Conservation (phyloP, 2,329 filamentous ascomycete genomes). For the Neonectria sp. region DNA sequence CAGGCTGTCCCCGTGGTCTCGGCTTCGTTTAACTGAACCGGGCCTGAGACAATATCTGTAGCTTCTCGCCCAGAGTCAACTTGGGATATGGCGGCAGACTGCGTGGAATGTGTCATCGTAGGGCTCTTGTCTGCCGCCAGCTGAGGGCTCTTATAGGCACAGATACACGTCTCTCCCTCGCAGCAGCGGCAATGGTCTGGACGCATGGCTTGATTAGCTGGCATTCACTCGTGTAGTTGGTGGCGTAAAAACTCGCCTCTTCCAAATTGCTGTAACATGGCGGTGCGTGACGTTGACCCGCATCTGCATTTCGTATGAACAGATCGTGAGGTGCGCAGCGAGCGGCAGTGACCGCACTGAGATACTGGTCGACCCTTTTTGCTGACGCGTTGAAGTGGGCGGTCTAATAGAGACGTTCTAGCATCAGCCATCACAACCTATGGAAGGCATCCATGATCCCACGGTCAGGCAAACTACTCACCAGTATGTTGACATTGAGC, state of each 20-base stretch:
- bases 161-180: slow-evolving; percentile 23
- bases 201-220: not conserved
- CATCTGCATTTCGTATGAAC: slow-evolving; percentile 38
- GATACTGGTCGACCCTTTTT: slow-evolving; percentile 37
- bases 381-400: slow-evolving; percentile 33
- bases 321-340: slow-evolving; percentile 29
- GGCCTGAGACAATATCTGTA: not conserved
- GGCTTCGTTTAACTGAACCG: not conserved
- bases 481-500: slow-evolving; percentile 35
- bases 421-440: not conserved
- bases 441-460: not conserved
- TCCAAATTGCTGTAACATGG: slow-evolving; percentile 21
- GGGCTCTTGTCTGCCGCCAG: not conserved
- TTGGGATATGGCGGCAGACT: not conserved
- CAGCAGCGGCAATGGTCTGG: slow-evolving; percentile 26
- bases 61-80: accelerated
- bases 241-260: slow-evolving; percentile 4
- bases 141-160: slow-evolving; percentile 20
- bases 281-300: slow-evolving; percentile 17
- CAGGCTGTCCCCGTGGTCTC: not conserved
- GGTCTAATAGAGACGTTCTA: slow-evolving; percentile 20
- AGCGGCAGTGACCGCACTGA: slow-evolving; percentile 35
- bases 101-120: not conserved
- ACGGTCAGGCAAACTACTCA: slow-evolving; percentile 2
- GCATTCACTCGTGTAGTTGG: no score